Conservation (phyloP, 805 yeast genomes). For the Diddensiella santjacobensis region DNA sequence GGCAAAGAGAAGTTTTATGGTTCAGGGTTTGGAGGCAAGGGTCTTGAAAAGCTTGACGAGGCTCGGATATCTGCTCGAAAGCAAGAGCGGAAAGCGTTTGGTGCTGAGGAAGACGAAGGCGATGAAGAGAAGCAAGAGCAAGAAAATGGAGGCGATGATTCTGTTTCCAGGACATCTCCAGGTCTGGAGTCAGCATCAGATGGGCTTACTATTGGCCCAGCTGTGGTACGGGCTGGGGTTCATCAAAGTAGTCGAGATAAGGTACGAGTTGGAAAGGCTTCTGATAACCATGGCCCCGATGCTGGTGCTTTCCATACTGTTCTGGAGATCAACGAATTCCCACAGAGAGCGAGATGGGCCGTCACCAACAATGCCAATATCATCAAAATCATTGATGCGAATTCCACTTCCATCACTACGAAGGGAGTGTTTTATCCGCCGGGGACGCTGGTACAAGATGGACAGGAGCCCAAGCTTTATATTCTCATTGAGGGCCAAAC, state of each 20-base stretch:
- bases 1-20: conserved; percentile 59
- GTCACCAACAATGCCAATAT: conserved; percentile 60
- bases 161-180: conserved; percentile 1
- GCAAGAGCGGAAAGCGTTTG: conserved; percentile 48
- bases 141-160: conserved; percentile 17
- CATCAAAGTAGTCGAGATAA: conserved; percentile 23
- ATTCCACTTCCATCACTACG: conserved; percentile 73
- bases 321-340: conserved; percentile 77
- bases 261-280: conserved; percentile 49
- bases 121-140: conserved; percentile 30
- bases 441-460: conserved; percentile 50
- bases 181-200: conserved; percentile 10
- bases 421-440: conserved; percentile 74
- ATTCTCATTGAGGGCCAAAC: conserved; percentile 72
- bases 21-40: conserved; percentile 92
- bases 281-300: conserved; percentile 56
- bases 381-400: conserved; percentile 60
- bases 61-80: conserved; percentile 49
- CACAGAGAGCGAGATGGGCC: conserved; percentile 42
- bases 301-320: conserved; percentile 57
- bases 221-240: conserved; percentile 19
- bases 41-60: conserved; percentile 72
- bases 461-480: conserved; percentile 70
- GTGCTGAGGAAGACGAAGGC: conserved; percentile 36
- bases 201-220: conserved; percentile 14